Percentiles rank a stretch among this genome's conserved stretches.
These are phyloP conservation scores for Ceratopteris richardii DNA, from an alignment of 75 land plant species.

Conservation along the genomic window DNA sequence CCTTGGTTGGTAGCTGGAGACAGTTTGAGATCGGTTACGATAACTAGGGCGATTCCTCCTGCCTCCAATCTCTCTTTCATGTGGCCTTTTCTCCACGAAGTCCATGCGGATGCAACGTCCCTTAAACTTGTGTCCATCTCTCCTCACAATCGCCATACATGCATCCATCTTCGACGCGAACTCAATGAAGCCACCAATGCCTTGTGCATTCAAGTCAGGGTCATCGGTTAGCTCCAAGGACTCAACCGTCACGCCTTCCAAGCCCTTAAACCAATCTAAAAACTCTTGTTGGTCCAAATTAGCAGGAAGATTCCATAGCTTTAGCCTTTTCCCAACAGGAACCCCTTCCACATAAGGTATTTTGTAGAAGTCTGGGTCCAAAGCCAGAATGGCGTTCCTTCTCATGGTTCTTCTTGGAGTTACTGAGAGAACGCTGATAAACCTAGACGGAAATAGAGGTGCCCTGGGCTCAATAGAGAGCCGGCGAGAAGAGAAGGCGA, in stretches of 20 bases:
- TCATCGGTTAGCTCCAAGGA: slow-evolving; percentile 1
- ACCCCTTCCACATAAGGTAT: slow-evolving; percentile 3
- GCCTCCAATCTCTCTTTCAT: not conserved
- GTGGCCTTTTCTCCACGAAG: not conserved
- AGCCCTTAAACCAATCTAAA: not conserved
- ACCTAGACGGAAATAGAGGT: not conserved
- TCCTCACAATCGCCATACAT: slow-evolving; percentile 2
- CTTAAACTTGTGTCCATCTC: slow-evolving; percentile 2
- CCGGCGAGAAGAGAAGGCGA: too few relatives aligned
- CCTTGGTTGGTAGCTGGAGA: not conserved
- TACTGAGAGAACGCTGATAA: slow-evolving; percentile 3
- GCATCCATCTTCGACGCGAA: slow-evolving; percentile 1
- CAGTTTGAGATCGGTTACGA: not conserved
- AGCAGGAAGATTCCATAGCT: slow-evolving; percentile 4
- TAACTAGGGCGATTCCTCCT: not conserved
- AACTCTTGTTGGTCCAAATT: not conserved
- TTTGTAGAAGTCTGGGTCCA: slow-evolving; percentile 4
- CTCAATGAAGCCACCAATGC: slow-evolving; percentile 1
- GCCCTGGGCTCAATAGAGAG: not conserved
- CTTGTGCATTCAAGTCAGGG: slow-evolving; percentile 1
- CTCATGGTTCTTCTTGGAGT: not conserved
- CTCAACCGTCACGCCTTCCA: slow-evolving; percentile 3
- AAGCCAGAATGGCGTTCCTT: not conserved
- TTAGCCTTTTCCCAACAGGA: slow-evolving; percentile 4
- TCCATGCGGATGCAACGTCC: not conserved